phyloP scores from a whole-genome alignment of 169 alveolate species.

The Eimeria necatrix region DNA sequence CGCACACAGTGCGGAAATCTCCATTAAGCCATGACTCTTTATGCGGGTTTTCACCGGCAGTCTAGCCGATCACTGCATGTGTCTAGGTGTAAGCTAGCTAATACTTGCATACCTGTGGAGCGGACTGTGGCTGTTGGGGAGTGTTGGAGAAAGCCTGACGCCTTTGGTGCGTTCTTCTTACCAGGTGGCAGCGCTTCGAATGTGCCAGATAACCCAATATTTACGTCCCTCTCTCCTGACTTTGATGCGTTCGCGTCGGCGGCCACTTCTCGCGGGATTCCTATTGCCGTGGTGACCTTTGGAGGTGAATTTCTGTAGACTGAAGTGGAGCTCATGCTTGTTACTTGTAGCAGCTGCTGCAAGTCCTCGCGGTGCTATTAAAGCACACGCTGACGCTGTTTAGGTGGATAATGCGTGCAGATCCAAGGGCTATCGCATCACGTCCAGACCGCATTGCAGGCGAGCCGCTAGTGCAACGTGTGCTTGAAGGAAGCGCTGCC shows the following conservation, averaged over 20 bases:
- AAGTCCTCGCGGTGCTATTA: not conserved
- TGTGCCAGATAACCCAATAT: not conserved
- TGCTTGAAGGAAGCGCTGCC: conserved; percentile 52
- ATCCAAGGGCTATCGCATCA: conserved; percentile 1
- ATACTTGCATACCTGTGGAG: too few relatives aligned
- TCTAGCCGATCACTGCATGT: too few relatives aligned
- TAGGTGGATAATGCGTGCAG: not conserved
- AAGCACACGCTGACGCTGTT: not conserved
- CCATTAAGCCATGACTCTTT: too few relatives aligned
- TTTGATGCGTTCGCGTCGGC: conserved; percentile 64
- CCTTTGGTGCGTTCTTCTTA: not conserved
- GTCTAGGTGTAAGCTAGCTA: too few relatives aligned
- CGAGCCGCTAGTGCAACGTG: conserved; percentile 50
- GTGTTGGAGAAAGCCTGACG: too few relatives aligned
- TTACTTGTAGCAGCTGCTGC: not conserved
- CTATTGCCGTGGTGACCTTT: conserved; percentile 60
- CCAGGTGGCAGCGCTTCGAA: conserved; percentile 57
- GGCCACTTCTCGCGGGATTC: conserved; percentile 19
- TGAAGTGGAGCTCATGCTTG: not conserved
- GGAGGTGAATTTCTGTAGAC: not conserved
- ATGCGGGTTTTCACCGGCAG: too few relatives aligned
- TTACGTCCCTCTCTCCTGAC: conserved; percentile 46
- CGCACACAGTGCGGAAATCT: too few relatives aligned
- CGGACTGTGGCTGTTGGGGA: too few relatives aligned
- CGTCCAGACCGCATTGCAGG: conserved; percentile 47